Percentiles rank a stretch among this genome's conserved stretches.
Evolutionary conservation across 1,139 yeast species (phyloP).

Genomic region (Candida anutae): DNA sequence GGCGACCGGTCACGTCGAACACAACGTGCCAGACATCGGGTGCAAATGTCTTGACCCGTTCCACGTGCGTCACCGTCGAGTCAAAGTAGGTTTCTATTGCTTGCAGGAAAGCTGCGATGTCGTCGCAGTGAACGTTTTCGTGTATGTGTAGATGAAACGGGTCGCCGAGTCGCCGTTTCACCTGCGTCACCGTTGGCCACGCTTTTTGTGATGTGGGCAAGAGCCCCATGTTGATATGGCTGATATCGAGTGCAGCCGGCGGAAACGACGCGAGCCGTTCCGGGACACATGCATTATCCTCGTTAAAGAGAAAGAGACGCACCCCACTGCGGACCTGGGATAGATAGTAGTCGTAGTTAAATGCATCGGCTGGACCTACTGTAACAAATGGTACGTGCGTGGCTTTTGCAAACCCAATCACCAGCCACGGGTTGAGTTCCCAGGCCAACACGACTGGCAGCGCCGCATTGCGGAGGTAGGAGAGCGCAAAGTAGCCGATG

Average conservation of each 20-base stretch:
- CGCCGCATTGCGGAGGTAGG: conserved; percentile 46
- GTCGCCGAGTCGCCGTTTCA: conserved; percentile 6
- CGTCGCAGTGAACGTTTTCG: conserved; percentile 54
- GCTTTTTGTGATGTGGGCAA: conserved; percentile 61
- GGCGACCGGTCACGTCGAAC: conserved; percentile 39
- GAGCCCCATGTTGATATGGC: conserved; percentile 72
- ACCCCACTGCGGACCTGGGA: conserved; percentile 9
- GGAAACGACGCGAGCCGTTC: conserved; percentile 29
- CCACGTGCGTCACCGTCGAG: conserved; percentile 24
- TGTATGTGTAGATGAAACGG: conserved; percentile 24
- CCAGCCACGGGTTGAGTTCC: conserved; percentile 85
- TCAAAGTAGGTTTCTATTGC: not conserved
- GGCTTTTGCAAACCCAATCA: conserved; percentile 60
- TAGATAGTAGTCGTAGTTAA: conserved; percentile 12
- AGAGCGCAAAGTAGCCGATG: conserved; percentile 75
- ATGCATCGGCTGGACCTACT: conserved; percentile 20
- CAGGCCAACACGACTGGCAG: conserved; percentile 59
- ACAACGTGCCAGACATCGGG: conserved; percentile 83
- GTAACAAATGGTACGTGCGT: too few species aligned
- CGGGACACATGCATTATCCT: conserved; percentile 48
- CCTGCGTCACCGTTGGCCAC: conserved; percentile 43
- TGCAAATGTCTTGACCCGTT: conserved; percentile 74
- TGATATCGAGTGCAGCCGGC: conserved; percentile 16
- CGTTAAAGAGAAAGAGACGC: conserved; percentile 42
- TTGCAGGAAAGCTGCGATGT: conserved; percentile 26